Conservation (phyloP, 805 yeast species). For the Yamadazyma endophytica region DNA sequence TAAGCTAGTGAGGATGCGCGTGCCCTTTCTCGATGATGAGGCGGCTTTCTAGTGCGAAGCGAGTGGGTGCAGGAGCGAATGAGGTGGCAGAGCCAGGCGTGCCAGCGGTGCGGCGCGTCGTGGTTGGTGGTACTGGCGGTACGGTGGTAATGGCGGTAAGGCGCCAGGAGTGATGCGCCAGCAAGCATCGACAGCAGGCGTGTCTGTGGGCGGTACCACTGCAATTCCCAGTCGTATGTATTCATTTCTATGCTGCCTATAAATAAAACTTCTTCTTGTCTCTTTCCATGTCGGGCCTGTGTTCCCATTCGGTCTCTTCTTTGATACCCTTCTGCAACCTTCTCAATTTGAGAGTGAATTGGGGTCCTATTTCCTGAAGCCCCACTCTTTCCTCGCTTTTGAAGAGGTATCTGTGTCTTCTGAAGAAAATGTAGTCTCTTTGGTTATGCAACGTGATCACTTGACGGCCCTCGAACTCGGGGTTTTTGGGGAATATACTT, state of each 20-base stretch:
- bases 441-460: conserved; percentile 95
- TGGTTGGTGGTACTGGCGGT: too few relatives aligned
- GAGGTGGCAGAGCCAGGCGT: too few relatives aligned
- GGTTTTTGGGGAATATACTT: conserved; percentile 85
- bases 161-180: too few relatives aligned
- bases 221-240: too few relatives aligned
- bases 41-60: background rate
- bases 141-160: too few relatives aligned
- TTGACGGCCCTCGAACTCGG: conserved; percentile 93
- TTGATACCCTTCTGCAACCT: conserved; percentile 87
- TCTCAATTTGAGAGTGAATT: conserved; percentile 84
- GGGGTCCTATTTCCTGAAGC: conserved; percentile 94
- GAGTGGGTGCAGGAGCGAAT: too few relatives aligned
- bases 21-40: background rate
- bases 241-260: too few relatives aligned
- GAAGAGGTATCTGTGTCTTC: conserved; percentile 91
- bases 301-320: conserved; percentile 96
- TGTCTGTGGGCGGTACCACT: too few relatives aligned
- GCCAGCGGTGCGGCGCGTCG: too few relatives aligned
- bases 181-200: too few relatives aligned
- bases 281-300: conserved; percentile 91
- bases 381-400: conserved; percentile 90
- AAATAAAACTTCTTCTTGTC: conserved; percentile 90
- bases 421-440: conserved; percentile 89
- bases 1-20: too few relatives aligned